These are phyloP conservation scores for Boletellus sp. DNA, from an alignment of 768 basidiomycete species.

Conservation along the genomic window DNA sequence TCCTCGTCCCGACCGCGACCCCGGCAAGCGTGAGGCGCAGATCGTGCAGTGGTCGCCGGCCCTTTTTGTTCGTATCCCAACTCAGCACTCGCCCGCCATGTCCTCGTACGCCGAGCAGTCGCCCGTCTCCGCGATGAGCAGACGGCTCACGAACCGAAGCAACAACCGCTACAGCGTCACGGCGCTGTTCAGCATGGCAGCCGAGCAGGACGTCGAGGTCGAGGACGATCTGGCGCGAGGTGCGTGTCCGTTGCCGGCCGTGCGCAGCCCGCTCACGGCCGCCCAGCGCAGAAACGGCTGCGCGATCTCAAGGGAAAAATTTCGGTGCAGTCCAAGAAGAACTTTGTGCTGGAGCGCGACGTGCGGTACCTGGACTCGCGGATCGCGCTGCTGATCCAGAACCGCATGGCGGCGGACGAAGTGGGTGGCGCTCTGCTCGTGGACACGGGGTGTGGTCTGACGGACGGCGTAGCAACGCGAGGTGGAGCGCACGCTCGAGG, in stretches of 20 bases:
- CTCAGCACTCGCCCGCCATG: constrained; percentile 34
- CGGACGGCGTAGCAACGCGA: constrained; percentile 71
- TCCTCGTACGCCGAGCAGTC: constrained; percentile 58
- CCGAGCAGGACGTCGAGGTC: constrained; percentile 97
- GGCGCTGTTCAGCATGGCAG: constrained; percentile 94
- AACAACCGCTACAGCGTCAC: constrained; percentile 97
- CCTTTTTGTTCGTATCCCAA: constrained; percentile 8
- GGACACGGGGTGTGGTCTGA: constrained; percentile 3
- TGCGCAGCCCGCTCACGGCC: neutral
- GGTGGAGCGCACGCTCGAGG: constrained; percentile 92
- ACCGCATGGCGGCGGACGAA: constrained; percentile 95
- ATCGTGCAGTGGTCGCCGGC: neutral
- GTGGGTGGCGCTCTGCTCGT: constrained; percentile 39
- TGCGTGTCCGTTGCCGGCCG: constrained; percentile 37
- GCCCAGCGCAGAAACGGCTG: constrained; percentile 89
- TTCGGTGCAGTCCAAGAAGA: constrained; percentile 98
- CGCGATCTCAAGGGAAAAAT: constrained; percentile 96
- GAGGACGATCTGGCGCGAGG: constrained; percentile 96
- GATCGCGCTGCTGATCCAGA: constrained; percentile 96
- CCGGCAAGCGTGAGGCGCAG: neutral
- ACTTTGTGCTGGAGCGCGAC: constrained; percentile 98
- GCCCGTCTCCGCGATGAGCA: constrained; percentile 62
- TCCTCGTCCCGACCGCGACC: constrained; percentile 1
- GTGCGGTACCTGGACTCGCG: constrained; percentile 97
- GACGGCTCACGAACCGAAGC: constrained; percentile 85